Evolutionary conservation across 140 eudicot species (phyloP), one percentile per base, ranked within the genome.

Genomic region (Anethum foeniculum): DNA sequence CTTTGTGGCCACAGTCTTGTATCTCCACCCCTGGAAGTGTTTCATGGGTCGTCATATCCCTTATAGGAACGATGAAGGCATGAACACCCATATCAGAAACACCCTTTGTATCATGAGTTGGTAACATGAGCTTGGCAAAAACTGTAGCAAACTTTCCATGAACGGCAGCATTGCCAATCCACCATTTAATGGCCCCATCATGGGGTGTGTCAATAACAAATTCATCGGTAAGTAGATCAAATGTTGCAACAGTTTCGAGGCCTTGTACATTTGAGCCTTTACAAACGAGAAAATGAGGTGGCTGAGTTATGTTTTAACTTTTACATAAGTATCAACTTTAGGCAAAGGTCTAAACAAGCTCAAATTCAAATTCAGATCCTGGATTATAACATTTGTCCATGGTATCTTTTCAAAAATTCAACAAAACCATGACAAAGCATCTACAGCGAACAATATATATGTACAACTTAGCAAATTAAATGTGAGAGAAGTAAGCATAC

Each of bases 151-250:
- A 92, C 85, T 94, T 92, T 12, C 98, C 98, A 71, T 94, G 98
- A 71, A 92, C 97, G 44, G 99, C 99, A n/a, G 97, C 97, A 80
- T 92, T 92, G 9, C 98, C 96, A 51, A 94, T 94, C 98, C 98
- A 94, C 97, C 97, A 94, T 83, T 94, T 94, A 71, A 92, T 89
- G 79, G 97, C 98, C 36, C 97, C 97, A 23, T 89, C 97, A 79
- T 92, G 83, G 13, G 97, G 97, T 30, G 99, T 95, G 83, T 87
- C 85, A 75, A 95, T 90, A 8, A 95, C 54, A 83, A 95, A 92
- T 80, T 95, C 99, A 52, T 95, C 99, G 13, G 85, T 90, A 12
- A 92, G 28, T 0, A 93, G 97, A 82, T 95, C 99, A 27, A 89
- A 95, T 34, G 90, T 92, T 0, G 99, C 93, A 80, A 85, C 18